Percentiles rank a stretch among this genome's conserved stretches.
These are phyloP conservation scores for Fusarium pseudograminearum DNA, from an alignment of 2,329 filamentous ascomycete species.

Conservation along the genomic window DNA sequence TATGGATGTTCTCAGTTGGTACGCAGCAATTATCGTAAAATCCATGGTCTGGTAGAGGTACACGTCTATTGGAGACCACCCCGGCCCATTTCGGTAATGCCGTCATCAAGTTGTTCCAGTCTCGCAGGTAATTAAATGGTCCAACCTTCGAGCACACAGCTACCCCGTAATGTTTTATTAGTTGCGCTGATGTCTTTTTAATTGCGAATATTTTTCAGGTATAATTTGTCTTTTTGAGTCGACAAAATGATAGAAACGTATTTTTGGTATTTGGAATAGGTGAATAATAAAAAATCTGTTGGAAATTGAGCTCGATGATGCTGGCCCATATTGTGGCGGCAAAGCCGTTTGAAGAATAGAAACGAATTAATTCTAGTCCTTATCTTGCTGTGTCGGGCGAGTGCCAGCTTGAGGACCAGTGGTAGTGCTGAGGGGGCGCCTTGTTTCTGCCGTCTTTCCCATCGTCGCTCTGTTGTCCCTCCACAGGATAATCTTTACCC, in stretches of 20 bases:
- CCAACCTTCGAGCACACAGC: neutral
- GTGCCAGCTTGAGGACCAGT: constrained; percentile 54
- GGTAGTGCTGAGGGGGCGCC: constrained; percentile 43
- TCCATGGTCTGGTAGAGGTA: neutral
- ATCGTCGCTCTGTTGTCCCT: constrained; percentile 20
- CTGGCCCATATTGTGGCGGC: neutral
- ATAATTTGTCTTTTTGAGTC: neutral
- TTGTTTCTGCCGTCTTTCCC: constrained; percentile 34
- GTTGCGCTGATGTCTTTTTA: neutral
- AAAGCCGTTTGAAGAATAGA: neutral
- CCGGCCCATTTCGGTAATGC: constrained; percentile 23
- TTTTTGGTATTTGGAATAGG: neutral
- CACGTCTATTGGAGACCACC: neutral
- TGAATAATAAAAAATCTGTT: neutral
- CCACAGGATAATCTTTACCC: constrained; percentile 47
- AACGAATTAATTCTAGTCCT: neutral
- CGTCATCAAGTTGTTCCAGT: constrained; percentile 17
- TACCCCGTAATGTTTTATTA: neutral
- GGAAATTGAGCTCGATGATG: neutral
- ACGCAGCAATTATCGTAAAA: neutral
- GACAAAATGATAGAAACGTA: no score
- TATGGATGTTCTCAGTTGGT: neutral
- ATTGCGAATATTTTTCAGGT: neutral
- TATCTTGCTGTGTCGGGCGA: constrained; percentile 49
- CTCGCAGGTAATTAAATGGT: constrained; percentile 4